phyloP scores from a whole-genome alignment of 805 yeast species.

The Sungouiozyma ichnusensis region DNA sequence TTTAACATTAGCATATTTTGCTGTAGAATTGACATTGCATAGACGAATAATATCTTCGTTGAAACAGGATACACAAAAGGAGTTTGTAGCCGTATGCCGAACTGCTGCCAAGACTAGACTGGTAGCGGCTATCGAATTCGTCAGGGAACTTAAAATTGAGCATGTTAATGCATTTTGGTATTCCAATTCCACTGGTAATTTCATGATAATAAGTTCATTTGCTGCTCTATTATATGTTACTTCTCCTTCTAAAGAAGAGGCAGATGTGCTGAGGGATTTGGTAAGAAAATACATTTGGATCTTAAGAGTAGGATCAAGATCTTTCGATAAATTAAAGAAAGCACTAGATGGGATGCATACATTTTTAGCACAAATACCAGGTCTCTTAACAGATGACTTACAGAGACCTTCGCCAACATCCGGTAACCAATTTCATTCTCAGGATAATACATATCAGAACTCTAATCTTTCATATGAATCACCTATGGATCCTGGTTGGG shows the following conservation, averaged over 20 bases:
- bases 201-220: conserved; percentile 78
- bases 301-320: conserved; percentile 60
- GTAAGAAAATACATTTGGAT: conserved; percentile 70
- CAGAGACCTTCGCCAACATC: conserved; percentile 15
- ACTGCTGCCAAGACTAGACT: conserved; percentile 78
- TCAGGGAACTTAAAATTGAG: conserved; percentile 64
- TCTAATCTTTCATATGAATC: conserved; percentile 8
- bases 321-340: conserved; percentile 67
- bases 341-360: conserved; percentile 66
- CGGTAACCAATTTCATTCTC: neutral
- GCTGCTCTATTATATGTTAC: conserved; percentile 74
- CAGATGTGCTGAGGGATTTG: conserved; percentile 51
- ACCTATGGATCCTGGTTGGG: conserved; percentile 7
- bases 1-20: conserved; percentile 75
- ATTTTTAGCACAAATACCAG: conserved; percentile 67
- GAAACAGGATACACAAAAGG: conserved; percentile 35
- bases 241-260: conserved; percentile 50
- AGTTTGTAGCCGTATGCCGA: conserved; percentile 58
- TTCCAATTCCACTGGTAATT: conserved; percentile 64
- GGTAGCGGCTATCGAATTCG: conserved; percentile 71
- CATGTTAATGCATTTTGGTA: conserved; percentile 89
- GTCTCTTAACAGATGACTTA: conserved; percentile 32
- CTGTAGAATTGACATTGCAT: conserved; percentile 80
- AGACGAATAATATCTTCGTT: conserved; percentile 58
- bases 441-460: conserved; percentile 5